phyloP scores from a whole-genome alignment of 2,329 filamentous ascomycete species.

The Aspergillus novofumigatus region DNA sequence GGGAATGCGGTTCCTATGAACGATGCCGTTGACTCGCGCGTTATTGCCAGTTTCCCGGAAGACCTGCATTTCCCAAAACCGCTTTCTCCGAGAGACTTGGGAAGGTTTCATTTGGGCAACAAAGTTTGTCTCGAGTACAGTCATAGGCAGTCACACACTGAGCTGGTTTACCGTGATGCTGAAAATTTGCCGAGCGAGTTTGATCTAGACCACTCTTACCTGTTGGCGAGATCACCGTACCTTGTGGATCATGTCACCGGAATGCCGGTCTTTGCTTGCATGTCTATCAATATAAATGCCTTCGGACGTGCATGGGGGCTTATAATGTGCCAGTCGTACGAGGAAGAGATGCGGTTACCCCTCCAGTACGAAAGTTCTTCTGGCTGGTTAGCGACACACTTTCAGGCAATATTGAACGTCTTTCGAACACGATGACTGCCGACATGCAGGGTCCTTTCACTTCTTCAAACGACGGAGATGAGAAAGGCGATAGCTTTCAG shows the following conservation, averaged over 20 bases:
- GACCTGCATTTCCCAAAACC: constrained; percentile 84
- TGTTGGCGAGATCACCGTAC: constrained; percentile 78
- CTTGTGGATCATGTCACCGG: constrained; percentile 82
- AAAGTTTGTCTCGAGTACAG: constrained; percentile 86
- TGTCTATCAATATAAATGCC: constrained; percentile 89
- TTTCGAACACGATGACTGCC: constrained; percentile 79
- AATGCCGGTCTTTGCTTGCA: constrained; percentile 88
- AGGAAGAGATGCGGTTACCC: constrained; percentile 88
- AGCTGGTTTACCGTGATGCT: constrained; percentile 72
- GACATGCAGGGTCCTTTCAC: constrained; percentile 86
- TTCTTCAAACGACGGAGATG: constrained; percentile 81
- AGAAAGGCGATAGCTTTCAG: constrained; percentile 84
- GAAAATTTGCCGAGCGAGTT: constrained; percentile 64
- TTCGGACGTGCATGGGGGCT: constrained; percentile 84
- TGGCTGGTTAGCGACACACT: constrained; percentile 80
- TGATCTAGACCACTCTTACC: constrained; percentile 78
- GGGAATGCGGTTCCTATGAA: constrained; percentile 90
- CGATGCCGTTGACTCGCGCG: constrained; percentile 77
- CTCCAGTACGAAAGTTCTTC: constrained; percentile 89
- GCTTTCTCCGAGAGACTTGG: constrained; percentile 78
- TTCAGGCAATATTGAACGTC: constrained; percentile 78
- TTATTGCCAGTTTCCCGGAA: constrained; percentile 79
- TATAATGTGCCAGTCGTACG: constrained; percentile 82
- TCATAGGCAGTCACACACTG: constrained; percentile 70
- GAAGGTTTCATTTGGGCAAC: constrained; percentile 85